These are phyloP conservation scores for Adansonia rubrostipa DNA, from an alignment of 441 rosid species.

Conservation along the genomic window DNA sequence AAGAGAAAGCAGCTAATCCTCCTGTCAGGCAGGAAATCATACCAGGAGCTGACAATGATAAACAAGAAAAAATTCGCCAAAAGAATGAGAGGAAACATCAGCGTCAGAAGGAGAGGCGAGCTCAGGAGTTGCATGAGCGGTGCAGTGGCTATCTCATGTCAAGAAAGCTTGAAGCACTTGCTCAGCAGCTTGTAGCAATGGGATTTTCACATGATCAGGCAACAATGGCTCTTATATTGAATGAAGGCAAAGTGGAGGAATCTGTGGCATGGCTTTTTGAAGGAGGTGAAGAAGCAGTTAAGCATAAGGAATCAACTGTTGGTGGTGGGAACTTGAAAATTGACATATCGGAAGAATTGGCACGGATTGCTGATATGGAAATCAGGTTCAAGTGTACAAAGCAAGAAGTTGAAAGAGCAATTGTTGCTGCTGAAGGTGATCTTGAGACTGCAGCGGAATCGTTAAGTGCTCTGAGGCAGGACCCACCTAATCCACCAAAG, in stretches of 20 bases:
- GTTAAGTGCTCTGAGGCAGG: neutral
- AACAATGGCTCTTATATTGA: constrained; percentile 76
- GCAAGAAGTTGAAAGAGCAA: neutral
- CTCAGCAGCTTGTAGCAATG: constrained; percentile 80
- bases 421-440: constrained; percentile 5
- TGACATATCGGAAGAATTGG: neutral
- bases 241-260: constrained; percentile 79
- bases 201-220: constrained; percentile 82
- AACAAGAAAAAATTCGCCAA: constrained; percentile 73
- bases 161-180: constrained; percentile 67
- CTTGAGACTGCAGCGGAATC: neutral
- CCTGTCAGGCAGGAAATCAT: constrained; percentile 50
- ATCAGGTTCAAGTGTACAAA: constrained; percentile 4
- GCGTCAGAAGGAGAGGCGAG: constrained; percentile 83
- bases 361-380: neutral
- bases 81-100: constrained; percentile 91
- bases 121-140: constrained; percentile 78
- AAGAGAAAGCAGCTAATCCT: constrained; percentile 55
- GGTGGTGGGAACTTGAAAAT: neutral
- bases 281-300: constrained; percentile 55
- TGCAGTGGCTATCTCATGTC: constrained; percentile 76
- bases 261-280: constrained; percentile 86
- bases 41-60: constrained; percentile 70
- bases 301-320: constrained; percentile 24
- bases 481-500: neutral